Conservation (phyloP, 257 asterid genomes). For the Phtheirospermum japonicum region DNA sequence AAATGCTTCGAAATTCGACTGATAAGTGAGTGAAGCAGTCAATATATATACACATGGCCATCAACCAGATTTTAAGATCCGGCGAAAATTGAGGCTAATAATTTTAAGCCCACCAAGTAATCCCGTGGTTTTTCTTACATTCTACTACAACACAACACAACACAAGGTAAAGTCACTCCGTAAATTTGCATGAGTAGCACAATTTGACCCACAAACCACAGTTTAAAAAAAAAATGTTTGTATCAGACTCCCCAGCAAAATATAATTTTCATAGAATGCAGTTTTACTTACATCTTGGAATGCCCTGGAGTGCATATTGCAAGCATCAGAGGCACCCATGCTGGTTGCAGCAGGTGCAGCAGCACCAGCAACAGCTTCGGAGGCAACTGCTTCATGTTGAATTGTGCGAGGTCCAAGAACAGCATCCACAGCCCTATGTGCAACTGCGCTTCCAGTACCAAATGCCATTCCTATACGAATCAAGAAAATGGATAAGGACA, state of each 20-base stretch:
- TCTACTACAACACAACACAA: neutral
- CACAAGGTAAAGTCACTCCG: no score
- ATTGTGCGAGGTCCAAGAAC: slow-evolving; percentile 76
- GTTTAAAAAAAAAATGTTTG: no score
- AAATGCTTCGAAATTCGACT: no score
- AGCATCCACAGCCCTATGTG: slow-evolving; percentile 75
- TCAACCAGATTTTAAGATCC: no score
- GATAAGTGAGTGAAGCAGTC: neutral
- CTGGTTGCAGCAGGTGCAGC: slow-evolving; percentile 36
- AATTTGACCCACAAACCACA: no score
- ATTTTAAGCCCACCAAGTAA: neutral
- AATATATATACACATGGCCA: no score
- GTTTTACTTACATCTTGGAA: slow-evolving; percentile 61
- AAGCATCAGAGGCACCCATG: slow-evolving; percentile 51
- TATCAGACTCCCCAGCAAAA: slow-evolving; percentile 5
- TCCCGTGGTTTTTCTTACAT: neutral
- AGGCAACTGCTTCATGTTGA: slow-evolving; percentile 61
- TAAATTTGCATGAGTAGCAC: no score
- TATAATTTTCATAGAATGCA: neutral
- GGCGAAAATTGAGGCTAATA: neutral
- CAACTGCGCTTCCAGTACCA: slow-evolving; percentile 73
- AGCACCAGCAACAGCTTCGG: slow-evolving; percentile 42
- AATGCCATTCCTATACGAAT: slow-evolving; percentile 55
- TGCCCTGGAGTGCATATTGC: slow-evolving; percentile 60
- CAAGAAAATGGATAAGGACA: neutral